Conservation (phyloP, 768 basidiomycete species). For the Russula sp. region DNA sequence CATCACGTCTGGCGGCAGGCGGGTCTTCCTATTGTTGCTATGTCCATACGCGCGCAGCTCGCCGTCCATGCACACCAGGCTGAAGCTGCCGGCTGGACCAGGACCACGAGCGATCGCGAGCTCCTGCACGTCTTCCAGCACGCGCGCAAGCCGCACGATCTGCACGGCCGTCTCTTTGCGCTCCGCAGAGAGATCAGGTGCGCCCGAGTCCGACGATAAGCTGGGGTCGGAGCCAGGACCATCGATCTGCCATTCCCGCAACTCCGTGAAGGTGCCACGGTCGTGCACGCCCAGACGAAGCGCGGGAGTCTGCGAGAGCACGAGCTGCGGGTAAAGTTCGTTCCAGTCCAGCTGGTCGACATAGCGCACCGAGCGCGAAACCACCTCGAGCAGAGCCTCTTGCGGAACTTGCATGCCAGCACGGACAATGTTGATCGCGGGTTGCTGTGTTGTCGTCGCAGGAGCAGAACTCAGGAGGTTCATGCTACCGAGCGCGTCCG, state of each 20-base stretch:
- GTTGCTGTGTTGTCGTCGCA: no score
- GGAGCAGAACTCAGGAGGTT: neutral
- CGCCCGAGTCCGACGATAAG: neutral
- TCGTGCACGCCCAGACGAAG: conserved; percentile 56
- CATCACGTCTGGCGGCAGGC: neutral
- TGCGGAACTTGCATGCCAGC: no score
- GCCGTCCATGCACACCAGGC: neutral
- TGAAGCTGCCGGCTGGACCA: conserved; percentile 9
- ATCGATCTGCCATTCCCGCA: conserved; percentile 37
- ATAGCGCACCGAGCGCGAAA: conserved; percentile 28
- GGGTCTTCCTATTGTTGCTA: neutral
- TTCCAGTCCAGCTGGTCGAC: conserved; percentile 31
- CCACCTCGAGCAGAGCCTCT: conserved; percentile 29
- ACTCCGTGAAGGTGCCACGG: conserved; percentile 44
- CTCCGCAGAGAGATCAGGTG: neutral
- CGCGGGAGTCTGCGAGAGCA: conserved; percentile 60
- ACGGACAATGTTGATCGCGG: neutral
- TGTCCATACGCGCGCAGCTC: conserved; percentile 5
- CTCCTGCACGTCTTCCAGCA: conserved; percentile 16
- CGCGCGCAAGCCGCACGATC: conserved; percentile 5
- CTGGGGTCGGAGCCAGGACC: conserved; percentile 12
- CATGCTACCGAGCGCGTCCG: conserved; percentile 24
- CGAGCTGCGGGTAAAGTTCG: conserved; percentile 41
- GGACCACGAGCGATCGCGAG: neutral
- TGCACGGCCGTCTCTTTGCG: neutral